Evolutionary conservation across 2,329 filamentous ascomycete genomes (phyloP).

Genomic region (Raffaelea ambrosiae): DNA sequence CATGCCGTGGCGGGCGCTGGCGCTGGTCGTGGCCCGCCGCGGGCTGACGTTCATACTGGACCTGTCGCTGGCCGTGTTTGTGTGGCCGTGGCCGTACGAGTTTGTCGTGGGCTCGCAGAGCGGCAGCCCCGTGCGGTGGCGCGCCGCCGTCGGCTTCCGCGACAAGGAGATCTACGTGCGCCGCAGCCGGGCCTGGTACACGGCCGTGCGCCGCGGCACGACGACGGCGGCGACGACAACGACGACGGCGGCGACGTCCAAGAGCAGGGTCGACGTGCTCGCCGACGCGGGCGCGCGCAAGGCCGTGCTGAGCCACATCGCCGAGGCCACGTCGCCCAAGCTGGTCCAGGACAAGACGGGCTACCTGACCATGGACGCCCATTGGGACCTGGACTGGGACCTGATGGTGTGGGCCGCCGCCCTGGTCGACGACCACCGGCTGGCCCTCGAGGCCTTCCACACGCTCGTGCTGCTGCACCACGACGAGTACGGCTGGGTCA

Average conservation of each 20-base stretch:
- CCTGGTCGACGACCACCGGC: slow-evolving; percentile 48
- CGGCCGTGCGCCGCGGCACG: background rate
- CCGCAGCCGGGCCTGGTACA: slow-evolving; percentile 65
- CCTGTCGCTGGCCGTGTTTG: slow-evolving; percentile 57
- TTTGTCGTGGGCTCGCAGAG: slow-evolving; percentile 55
- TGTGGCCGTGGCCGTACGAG: slow-evolving; percentile 66
- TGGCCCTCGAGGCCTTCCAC: slow-evolving; percentile 58
- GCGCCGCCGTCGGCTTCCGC: slow-evolving; percentile 66
- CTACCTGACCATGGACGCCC: slow-evolving; percentile 73
- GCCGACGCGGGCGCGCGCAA: slow-evolving; percentile 38
- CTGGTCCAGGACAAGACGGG: slow-evolving; percentile 72
- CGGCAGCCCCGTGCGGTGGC: slow-evolving; percentile 63
- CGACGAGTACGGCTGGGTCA: slow-evolving; percentile 61
- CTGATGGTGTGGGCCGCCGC: slow-evolving; percentile 67
- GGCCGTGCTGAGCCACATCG: slow-evolving; percentile 53
- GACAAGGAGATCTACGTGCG: slow-evolving; percentile 74
- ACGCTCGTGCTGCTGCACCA: slow-evolving; percentile 62
- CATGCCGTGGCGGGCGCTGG: slow-evolving; percentile 48
- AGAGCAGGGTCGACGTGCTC: slow-evolving; percentile 46
- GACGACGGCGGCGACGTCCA: background rate
- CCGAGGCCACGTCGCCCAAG: slow-evolving; percentile 59
- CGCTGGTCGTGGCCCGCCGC: slow-evolving; percentile 49
- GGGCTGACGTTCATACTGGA: slow-evolving; percentile 64
- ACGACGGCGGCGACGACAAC: too few relatives aligned
- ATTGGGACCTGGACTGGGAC: slow-evolving; percentile 83